Base-by-base conservation (phyloP, 495 filamentous ascomycete genomes). In the Eremomyces bilateralis region DNA sequence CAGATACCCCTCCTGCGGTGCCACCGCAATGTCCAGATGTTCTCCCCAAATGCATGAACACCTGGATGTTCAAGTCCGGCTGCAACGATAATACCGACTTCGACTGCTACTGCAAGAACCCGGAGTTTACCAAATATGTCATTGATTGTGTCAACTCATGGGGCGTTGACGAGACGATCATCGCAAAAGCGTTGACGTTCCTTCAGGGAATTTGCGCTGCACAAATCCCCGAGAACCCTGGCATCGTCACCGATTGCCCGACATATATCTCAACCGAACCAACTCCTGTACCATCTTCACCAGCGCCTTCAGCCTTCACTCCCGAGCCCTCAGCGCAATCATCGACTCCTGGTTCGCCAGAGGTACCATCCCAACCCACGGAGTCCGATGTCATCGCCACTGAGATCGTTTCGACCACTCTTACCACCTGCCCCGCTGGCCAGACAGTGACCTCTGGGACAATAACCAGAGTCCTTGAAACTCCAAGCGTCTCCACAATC, bases 21-120 rank as follows among this genome's bases (percentile, higher is more conserved):
- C 44, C 57, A 18, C n/a, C n/a, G n/a, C n/a, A n/a, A n/a, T 81
- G 73, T 64, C 83, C 84, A 32, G 58, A 58, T 37, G 64, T 78
- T 27, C 73, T 95, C 12, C 82, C 84, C 35, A 71, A 71, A 42
- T 95, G 85, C 61, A 63, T 95, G 58, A 90, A 92, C 69, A 93
- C 85, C 44, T 94, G 81, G 80, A 53, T 90, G 42, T 68, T 73
- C 44, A 60, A 59, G 41, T 63, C 71, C 22, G 64, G 66, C 53
- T 94, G 85, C 69, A 62, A 54, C 40, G 77, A 81, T 60, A 92
- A 91, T 71, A 70, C 75, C 31, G 78, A 91, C 45, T 54, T 64
- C 22, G 51, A 58, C 39, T 95, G 88, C 72, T 95, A 76, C 72
- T 95, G 85, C 70, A 74, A 77, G 36, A 63, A 77, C 43, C 53